phyloP scores from a whole-genome alignment of 1,284 basidiomycete species.

The Tylopilus sp. region DNA sequence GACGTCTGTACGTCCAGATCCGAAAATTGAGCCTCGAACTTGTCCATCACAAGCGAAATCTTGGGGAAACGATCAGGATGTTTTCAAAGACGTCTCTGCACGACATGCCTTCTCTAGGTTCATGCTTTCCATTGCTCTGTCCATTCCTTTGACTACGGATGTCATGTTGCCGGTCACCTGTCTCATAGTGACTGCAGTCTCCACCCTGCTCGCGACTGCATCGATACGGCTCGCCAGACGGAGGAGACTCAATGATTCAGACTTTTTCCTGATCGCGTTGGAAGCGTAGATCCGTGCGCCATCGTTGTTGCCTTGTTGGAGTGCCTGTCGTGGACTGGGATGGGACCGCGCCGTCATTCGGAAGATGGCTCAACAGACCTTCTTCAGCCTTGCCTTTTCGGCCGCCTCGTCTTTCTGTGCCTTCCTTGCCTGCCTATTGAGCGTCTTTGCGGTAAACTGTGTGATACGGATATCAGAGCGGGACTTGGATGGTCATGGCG shows the following conservation, averaged over 20 bases:
- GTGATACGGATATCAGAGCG: constrained; percentile 12
- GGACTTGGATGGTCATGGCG: constrained; percentile 6
- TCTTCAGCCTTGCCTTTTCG: constrained; percentile 88
- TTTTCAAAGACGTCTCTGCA: not conserved
- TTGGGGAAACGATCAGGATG: constrained; percentile 34
- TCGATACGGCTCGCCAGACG: constrained; percentile 89
- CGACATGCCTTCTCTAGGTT: constrained; percentile 83
- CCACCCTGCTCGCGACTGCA: constrained; percentile 93
- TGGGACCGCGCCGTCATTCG: not conserved
- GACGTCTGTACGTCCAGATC: constrained; percentile 98
- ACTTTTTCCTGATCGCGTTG: constrained; percentile 99
- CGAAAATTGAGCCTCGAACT: constrained; percentile 95
- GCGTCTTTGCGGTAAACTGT: constrained; percentile 93
- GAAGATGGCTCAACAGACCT: constrained; percentile 47
- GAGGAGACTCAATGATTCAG: constrained; percentile 87
- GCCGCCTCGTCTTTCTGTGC: constrained; percentile 88
- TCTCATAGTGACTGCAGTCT: constrained; percentile 99
- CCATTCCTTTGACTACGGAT: constrained; percentile 96
- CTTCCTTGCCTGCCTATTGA: constrained; percentile 91
- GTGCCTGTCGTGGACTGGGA: constrained; percentile 57
- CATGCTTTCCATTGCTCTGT: constrained; percentile 99
- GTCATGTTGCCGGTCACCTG: constrained; percentile 95
- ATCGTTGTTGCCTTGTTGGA: constrained; percentile 95
- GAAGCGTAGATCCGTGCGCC: constrained; percentile 99
- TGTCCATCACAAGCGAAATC: constrained; percentile 99